Evolutionary conservation across 2,329 filamentous ascomycete genomes (phyloP), one percentile per base, ranked within the genome.

Genomic region (Aureobasidium sp.): DNA sequence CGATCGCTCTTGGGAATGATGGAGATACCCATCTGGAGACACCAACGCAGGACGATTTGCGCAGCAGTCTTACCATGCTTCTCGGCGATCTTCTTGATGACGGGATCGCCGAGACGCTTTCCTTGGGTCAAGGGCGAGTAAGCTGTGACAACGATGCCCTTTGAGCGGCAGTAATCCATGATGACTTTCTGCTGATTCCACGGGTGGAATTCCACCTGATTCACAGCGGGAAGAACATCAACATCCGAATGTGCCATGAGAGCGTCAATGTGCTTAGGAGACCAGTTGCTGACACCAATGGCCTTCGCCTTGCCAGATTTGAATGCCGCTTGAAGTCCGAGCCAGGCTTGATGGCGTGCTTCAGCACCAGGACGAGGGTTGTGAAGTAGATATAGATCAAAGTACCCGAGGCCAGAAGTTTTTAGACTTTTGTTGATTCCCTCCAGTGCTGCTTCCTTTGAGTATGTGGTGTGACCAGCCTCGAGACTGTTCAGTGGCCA

Each of bases 11-110:
- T 76, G 0, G 74, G 74, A 2, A 76, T 68, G 2, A 74, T 70
- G 37, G 89, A 79, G 69, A 83, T 84, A 2, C 84, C 87, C 74
- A 88, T 90, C 74, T 95, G 88, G 74, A 94, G 72, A 67, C 87
- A 88, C 82, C 89, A 95, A 64, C 90, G 82, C 60, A 94, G 76
- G 67, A 95, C 75, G 11, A 94, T 75, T 79, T 94, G 90, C 12
- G 88, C 87, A 65, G 87, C 82, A 5, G 83, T 83, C 75, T 87
- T 90, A 65, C 79, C 79, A 72, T 92, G 83, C 75, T 90, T 91
- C 67, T 85, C 77, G 0, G 85, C 84, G 62, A 93, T 74, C 15
- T 78, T 78, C 63, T 81, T 78, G 27, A 92, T 77, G 17, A 81
- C 82, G 65, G 82, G 76, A 65, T 92, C 87, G 45, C 85, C 84